These are phyloP conservation scores for Kluyveromyces marxianus DNA, from an alignment of 1,139 yeast species.

Conservation along the genomic window DNA sequence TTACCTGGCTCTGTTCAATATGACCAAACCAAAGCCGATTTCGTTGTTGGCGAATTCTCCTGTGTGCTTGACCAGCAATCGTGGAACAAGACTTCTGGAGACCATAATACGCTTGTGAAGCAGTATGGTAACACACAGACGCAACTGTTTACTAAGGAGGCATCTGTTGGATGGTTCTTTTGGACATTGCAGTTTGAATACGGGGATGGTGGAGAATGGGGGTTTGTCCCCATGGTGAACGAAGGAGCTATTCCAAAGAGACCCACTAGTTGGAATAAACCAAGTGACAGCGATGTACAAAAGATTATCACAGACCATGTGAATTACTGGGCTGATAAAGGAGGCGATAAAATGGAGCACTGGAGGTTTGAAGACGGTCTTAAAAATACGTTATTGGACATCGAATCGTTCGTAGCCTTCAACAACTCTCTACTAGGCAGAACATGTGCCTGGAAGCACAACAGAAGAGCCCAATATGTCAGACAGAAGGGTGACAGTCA, in stretches of 20 bases:
- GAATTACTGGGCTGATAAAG: constrained; percentile 61
- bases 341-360: constrained; percentile 64
- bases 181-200: constrained; percentile 87
- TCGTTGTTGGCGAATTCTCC: constrained; percentile 83
- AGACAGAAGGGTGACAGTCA: constrained; percentile 46
- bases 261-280: constrained; percentile 33
- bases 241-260: constrained; percentile 47
- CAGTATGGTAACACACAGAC: constrained; percentile 41
- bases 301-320: constrained; percentile 42
- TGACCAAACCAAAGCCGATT: constrained; percentile 51
- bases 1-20: constrained; percentile 47
- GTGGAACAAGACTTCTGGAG: constrained; percentile 51
- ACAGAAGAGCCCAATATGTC: constrained; percentile 53
- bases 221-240: constrained; percentile 69
- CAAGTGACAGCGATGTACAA: constrained; percentile 39
- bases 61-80: constrained; percentile 74
- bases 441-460: constrained; percentile 53
- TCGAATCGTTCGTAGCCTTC: constrained; percentile 56
- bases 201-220: constrained; percentile 98
- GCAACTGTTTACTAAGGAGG: constrained; percentile 40
- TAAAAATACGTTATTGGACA: constrained; percentile 65
- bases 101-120: constrained; percentile 40
- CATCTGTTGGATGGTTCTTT: constrained; percentile 67
- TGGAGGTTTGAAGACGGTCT: constrained; percentile 77
- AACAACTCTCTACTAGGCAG: constrained; percentile 72